A percentile compares a stretch with the other conserved stretches of the same genome.
phyloP scores from a whole-genome alignment of 495 filamentous ascomycete genomes.

The Podospora appendiculata region DNA sequence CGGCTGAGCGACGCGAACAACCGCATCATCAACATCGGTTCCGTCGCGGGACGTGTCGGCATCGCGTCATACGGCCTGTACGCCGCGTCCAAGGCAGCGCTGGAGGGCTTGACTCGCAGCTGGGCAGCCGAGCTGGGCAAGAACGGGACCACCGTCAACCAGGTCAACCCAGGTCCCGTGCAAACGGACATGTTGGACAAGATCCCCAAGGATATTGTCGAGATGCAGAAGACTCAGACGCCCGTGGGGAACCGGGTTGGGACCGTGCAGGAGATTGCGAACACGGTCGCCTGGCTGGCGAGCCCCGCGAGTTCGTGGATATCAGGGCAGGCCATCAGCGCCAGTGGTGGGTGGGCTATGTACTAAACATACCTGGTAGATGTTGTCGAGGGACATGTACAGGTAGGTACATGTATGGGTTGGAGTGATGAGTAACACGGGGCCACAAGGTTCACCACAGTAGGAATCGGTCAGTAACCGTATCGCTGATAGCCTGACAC shows the following conservation, averaged over 20 bases:
- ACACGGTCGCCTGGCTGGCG: conserved; percentile 44
- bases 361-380: conserved; percentile 7
- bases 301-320: conserved; percentile 48
- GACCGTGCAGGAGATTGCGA: conserved; percentile 52
- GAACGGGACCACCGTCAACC: conserved; percentile 56
- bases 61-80: conserved; percentile 40
- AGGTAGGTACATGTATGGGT: neutral
- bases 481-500: no score
- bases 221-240: conserved; percentile 42
- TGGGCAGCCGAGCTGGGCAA: conserved; percentile 55
- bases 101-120: conserved; percentile 59
- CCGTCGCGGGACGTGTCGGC: conserved; percentile 36
- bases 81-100: conserved; percentile 53
- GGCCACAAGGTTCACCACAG: no score
- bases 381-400: neutral
- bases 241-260: conserved; percentile 47
- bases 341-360: conserved; percentile 42
- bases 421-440: no score
- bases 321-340: conserved; percentile 50
- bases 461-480: no score
- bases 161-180: conserved; percentile 55
- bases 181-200: conserved; percentile 53
- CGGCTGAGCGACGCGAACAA: conserved; percentile 28
- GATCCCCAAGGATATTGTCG: conserved; percentile 44
- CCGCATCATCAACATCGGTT: conserved; percentile 50